Evolutionary conservation across 2,329 filamentous ascomycete genomes (phyloP).

Genomic region (Tolypocladium paradoxum): DNA sequence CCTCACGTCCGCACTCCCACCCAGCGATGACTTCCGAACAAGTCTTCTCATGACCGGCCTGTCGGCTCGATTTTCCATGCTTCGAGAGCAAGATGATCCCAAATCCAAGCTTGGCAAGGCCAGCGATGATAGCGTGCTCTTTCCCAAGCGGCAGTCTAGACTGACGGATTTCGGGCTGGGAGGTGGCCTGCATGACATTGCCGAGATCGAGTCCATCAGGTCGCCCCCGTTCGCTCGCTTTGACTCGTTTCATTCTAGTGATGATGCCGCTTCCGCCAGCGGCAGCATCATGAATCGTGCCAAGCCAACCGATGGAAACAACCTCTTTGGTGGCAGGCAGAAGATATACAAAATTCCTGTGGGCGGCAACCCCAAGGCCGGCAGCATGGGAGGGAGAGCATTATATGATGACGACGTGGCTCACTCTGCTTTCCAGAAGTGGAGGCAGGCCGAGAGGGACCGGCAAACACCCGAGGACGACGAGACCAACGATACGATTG

Average conservation of each 20-base stretch:
- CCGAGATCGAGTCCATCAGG: constrained; percentile 76
- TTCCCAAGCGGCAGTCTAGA: constrained; percentile 69
- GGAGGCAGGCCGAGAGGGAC: constrained; percentile 52
- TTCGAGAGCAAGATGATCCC: constrained; percentile 88
- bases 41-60: constrained; percentile 93
- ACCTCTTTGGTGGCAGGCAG: constrained; percentile 86
- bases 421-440: constrained; percentile 72
- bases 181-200: constrained; percentile 65
- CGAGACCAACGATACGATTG: constrained; percentile 19
- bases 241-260: constrained; percentile 55
- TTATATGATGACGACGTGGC: constrained; percentile 83
- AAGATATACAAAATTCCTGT: constrained; percentile 83
- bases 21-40: constrained; percentile 84
- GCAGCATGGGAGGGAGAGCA: constrained; percentile 53
- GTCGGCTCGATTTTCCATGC: constrained; percentile 92
- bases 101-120: constrained; percentile 84
- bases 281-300: constrained; percentile 74
- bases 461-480: constrained; percentile 32
- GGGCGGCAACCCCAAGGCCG: constrained; percentile 29
- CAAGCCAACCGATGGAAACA: constrained; percentile 80
- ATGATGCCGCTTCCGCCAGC: constrained; percentile 56
- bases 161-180: constrained; percentile 58
- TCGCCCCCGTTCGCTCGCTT: constrained; percentile 49
- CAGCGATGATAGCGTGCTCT: constrained; percentile 86
- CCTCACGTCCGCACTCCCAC: constrained; percentile 61